Evolutionary conservation across 192 early-diverging fungal species (phyloP).

Genomic region (Podila verticillata): DNA sequence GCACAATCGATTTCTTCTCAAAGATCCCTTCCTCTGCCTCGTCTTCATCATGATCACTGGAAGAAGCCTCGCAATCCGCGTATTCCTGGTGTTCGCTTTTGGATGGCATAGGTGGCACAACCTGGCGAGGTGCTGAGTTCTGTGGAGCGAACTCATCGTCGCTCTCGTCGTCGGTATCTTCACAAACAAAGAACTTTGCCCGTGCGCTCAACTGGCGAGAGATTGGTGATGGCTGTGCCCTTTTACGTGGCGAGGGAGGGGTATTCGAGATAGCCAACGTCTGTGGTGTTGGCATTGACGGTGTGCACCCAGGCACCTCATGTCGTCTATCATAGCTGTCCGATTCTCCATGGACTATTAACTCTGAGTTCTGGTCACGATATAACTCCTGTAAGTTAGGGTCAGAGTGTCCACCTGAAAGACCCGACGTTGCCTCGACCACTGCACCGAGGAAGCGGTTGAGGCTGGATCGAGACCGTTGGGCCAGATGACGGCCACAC

Average conservation of each 20-base stretch:
- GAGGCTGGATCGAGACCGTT: not conserved
- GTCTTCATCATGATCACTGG: not conserved
- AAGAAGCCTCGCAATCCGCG: not conserved
- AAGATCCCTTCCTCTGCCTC: not conserved
- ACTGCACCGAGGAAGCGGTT: not conserved
- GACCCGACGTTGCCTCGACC: not conserved
- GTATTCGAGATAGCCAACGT: not conserved
- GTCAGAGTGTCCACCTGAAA: too few relatives aligned
- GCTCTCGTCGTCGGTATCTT: not conserved
- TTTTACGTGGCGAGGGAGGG: not conserved
- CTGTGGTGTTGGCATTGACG: too few relatives aligned
- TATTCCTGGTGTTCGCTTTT: not conserved
- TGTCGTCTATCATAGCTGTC: too few relatives aligned
- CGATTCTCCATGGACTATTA: too few relatives aligned
- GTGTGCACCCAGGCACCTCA: too few relatives aligned
- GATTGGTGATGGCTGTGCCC: not conserved
- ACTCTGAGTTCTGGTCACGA: too few relatives aligned
- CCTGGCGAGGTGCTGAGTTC: too few relatives aligned
- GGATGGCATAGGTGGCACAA: not conserved
- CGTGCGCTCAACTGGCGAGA: not conserved
- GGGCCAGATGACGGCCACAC: not conserved
- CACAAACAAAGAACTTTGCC: constrained; percentile 7
- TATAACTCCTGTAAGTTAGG: too few relatives aligned
- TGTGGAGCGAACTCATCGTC: not conserved
- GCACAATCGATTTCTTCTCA: not conserved